Base-by-base conservation (phyloP, 352 stramenopile species). In the Blastocystis sp. region DNA sequence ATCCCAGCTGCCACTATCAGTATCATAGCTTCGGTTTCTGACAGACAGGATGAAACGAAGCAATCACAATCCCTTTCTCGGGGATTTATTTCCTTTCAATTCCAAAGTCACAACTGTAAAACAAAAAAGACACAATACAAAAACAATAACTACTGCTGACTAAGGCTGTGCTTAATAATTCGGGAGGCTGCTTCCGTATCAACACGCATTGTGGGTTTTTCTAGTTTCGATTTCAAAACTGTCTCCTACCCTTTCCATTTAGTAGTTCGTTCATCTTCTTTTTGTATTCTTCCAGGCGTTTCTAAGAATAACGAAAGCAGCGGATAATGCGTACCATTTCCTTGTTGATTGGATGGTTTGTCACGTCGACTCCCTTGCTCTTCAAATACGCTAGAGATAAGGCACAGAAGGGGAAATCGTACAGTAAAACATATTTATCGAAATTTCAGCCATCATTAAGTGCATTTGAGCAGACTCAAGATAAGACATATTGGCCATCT, bases 381-480 rank as follows among this genome's bases (percentile, higher is more conserved):
- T 68, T 85, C 39, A 85, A 45, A 50, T 85, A 85, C 4, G 73
- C 73, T 85, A 85, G 26, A 43, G 53, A 18, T 85, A 24, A 68
- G 24, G n/a, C 7, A 45, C 39, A 2, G 13, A 37, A 11, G 34
- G 20, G 11, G 54, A 41, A 34, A 69, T 34, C 30, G 2, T 34
- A 85, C 73, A 47, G 26, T 85, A 85, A 65, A 85, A 85, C 73
- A 85, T 66, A 43, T 85, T 85, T 26, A 85, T 85, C 5, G 73
- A 85, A 34, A 85, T 66, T n/a, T 85, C 73, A 50, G 73, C 73
- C 73, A 85, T 85, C 50, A 85, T 66, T 16, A 85, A 16, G 53
- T 85, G 73, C 73, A 85, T 85, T 34, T 85, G 73, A 24, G 73
- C 73, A 11, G 73, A 64, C 39, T 85, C 73, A 16, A 85, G 20